A percentile compares a stretch with the other conserved stretches of the same genome.
These are phyloP conservation scores for Jacaranda mimosifolia DNA, from an alignment of 257 asterid genomes.

Conservation along the genomic window DNA sequence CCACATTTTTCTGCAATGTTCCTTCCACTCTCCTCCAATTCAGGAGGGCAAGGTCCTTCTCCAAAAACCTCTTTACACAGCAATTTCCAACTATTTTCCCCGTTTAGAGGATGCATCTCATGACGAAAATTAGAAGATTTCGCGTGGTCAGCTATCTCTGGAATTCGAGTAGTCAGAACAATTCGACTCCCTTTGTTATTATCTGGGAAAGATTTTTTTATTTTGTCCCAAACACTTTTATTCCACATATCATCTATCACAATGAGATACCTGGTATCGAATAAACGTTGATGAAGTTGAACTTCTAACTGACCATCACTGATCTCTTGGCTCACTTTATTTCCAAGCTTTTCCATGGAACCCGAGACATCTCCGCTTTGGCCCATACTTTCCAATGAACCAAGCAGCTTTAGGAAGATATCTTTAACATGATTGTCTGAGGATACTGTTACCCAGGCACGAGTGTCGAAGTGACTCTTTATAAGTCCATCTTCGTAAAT, in stretches of 20 bases:
- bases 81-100: conserved; percentile 26
- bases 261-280: conserved; percentile 6
- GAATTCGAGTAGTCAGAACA: conserved; percentile 22
- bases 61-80: conserved; percentile 3
- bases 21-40: conserved; percentile 19
- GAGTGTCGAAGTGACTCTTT: background rate
- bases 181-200: conserved; percentile 31
- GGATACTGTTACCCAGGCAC: conserved; percentile 31
- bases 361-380: background rate
- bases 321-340: background rate
- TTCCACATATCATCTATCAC: conserved; percentile 39
- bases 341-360: conserved; percentile 1
- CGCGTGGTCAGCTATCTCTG: background rate
- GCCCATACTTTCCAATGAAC: background rate
- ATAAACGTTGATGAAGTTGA: background rate
- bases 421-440: background rate
- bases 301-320: background rate
- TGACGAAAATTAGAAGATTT: background rate
- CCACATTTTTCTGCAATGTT: conserved; percentile 20
- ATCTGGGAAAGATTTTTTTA: conserved; percentile 1
- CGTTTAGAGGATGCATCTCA: background rate
- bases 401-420: background rate
- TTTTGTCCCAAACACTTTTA: background rate
- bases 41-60: background rate
- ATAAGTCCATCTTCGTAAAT: background rate